Evolutionary conservation across 164 flowering plant genomes (phyloP).

Genomic region (Litsea cubeba): DNA sequence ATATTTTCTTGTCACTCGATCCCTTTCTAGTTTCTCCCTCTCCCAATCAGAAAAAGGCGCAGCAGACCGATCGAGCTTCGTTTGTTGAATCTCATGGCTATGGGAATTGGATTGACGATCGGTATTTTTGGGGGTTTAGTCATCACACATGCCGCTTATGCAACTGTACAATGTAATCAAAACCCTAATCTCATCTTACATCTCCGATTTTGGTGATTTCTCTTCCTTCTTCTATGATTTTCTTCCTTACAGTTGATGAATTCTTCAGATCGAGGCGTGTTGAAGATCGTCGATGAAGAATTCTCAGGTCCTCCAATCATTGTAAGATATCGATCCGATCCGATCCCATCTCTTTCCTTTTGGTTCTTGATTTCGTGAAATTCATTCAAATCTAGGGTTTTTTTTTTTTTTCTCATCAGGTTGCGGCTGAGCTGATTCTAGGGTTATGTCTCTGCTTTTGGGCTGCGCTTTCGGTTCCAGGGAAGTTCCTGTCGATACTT

Average conservation of each 20-base stretch:
- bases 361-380: neutral
- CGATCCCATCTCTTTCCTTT: neutral
- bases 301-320: slow-evolving; percentile 76
- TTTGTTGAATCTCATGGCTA: neutral
- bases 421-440: slow-evolving; percentile 52
- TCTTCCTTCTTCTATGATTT: neutral
- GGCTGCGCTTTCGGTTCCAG: slow-evolving; percentile 75
- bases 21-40: neutral
- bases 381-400: neutral
- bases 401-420: slow-evolving; percentile 37
- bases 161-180: slow-evolving; percentile 63
- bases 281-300: slow-evolving; percentile 92
- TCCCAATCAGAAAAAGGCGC: neutral
- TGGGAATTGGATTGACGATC: slow-evolving; percentile 30
- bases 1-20: neutral
- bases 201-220: neutral
- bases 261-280: slow-evolving; percentile 69
- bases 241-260: neutral
- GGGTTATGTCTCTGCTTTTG: slow-evolving; percentile 65
- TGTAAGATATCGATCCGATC: slow-evolving; percentile 32
- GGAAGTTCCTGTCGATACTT: slow-evolving; percentile 69
- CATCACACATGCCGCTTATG: slow-evolving; percentile 54
- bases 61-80: neutral
- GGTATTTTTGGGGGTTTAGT: slow-evolving; percentile 44
- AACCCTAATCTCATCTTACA: neutral